Conservation (phyloP, 129 eudicot genomes). For the Pittosporum tobira region DNA sequence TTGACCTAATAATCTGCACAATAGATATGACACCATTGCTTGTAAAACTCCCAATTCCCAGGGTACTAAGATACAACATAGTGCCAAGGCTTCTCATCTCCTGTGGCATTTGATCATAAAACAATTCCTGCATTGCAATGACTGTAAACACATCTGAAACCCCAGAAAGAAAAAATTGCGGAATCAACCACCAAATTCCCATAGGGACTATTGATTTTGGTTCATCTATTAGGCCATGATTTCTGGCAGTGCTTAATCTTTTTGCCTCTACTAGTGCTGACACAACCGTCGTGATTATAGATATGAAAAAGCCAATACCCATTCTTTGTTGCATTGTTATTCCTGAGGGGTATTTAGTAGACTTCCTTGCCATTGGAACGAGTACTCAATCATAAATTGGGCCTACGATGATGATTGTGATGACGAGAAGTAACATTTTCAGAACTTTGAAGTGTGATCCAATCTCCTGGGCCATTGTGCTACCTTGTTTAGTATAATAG, state of each 20-base stretch:
- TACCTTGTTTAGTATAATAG: constrained; percentile 50
- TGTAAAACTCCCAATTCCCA: constrained; percentile 43
- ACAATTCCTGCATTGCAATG: constrained; percentile 50
- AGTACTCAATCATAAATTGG: constrained; percentile 36
- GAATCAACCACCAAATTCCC: constrained; percentile 45
- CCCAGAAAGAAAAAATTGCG: constrained; percentile 35
- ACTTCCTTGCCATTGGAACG: constrained; percentile 33
- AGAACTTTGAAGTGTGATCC: constrained; percentile 26
- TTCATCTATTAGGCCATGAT: constrained; percentile 23
- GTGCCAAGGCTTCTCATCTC: constrained; percentile 53
- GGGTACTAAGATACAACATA: constrained; percentile 26
- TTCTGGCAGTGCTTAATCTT: constrained; percentile 25
- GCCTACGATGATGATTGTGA: constrained; percentile 36
- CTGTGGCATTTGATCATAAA: constrained; percentile 49
- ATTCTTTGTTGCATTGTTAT: constrained; percentile 56
- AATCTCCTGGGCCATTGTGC: constrained; percentile 31
- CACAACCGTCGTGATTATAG: constrained; percentile 33
- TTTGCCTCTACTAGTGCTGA: constrained; percentile 43
- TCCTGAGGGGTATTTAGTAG: constrained; percentile 42
- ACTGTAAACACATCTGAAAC: constrained; percentile 34
- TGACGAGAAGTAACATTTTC: constrained; percentile 40
- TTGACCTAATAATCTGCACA: constrained; percentile 28
- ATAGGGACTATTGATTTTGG: constrained; percentile 24
- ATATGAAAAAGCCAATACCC: constrained; percentile 39
- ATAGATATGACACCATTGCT: constrained; percentile 26